phyloP scores from a whole-genome alignment of 371 early-diverging fungal species.

The Zychaea mexicana region DNA sequence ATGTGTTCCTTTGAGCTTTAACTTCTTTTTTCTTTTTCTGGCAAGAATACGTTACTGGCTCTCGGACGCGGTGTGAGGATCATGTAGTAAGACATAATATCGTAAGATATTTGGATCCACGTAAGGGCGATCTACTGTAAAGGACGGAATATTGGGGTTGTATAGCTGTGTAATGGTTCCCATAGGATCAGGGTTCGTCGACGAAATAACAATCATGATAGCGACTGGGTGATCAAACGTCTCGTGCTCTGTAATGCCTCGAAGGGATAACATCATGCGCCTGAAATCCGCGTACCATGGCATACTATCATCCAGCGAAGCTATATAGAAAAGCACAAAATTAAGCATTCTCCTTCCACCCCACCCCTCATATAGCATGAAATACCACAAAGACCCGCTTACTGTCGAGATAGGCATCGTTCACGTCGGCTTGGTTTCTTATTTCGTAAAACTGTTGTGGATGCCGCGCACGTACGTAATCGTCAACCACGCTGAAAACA shows the following conservation, averaged over 20 bases:
- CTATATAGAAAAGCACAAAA: not conserved
- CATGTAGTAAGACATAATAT: slow-evolving; percentile 79
- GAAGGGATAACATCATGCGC: slow-evolving; percentile 61
- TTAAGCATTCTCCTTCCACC: too few species aligned
- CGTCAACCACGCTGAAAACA: slow-evolving; percentile 57
- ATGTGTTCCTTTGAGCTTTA: not conserved
- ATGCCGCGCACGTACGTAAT: slow-evolving; percentile 44
- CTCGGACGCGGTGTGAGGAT: slow-evolving; percentile 54
- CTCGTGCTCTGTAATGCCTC: slow-evolving; percentile 85
- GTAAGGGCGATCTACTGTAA: slow-evolving; percentile 66
- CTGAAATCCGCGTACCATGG: slow-evolving; percentile 92
- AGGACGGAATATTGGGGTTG: slow-evolving; percentile 55
- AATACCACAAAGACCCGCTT: too few species aligned
- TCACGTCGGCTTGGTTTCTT: slow-evolving; percentile 41
- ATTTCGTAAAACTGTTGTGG: slow-evolving; percentile 21
- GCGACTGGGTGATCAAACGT: slow-evolving; percentile 95
- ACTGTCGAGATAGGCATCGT: slow-evolving; percentile 54
- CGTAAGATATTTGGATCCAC: slow-evolving; percentile 68
- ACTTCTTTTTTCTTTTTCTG: not conserved
- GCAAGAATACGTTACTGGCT: too few species aligned
- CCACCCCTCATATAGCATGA: too few species aligned
- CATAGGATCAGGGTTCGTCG: slow-evolving; percentile 78
- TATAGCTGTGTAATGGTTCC: slow-evolving; percentile 64
- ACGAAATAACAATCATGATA: slow-evolving; percentile 76
- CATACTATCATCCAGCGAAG: slow-evolving; percentile 51